A percentile compares a stretch with the other conserved stretches of the same genome.
These are phyloP conservation scores for Oryza nivara DNA, from an alignment of 176 grass and related monocot species.

Conservation along the genomic window DNA sequence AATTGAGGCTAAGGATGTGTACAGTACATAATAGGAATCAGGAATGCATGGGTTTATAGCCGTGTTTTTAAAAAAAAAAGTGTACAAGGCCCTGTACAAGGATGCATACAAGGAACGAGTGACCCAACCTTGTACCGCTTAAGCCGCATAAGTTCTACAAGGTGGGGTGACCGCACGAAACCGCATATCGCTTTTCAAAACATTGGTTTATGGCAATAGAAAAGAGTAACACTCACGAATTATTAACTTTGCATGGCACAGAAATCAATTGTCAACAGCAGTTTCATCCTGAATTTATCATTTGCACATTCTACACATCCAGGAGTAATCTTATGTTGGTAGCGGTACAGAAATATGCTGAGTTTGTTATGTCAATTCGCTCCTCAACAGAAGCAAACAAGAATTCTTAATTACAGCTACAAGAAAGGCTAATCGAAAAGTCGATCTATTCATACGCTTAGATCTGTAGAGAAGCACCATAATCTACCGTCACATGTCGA, in stretches of 20 bases:
- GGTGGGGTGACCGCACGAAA: too few relatives aligned
- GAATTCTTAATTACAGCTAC: neutral
- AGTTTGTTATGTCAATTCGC: neutral
- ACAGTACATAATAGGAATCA: neutral
- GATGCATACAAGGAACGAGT: too few relatives aligned
- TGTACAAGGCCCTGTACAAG: too few relatives aligned
- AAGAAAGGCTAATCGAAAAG: neutral
- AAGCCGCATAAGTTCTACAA: too few relatives aligned
- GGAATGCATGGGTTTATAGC: neutral
- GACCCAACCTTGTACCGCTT: too few relatives aligned
- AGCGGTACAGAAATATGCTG: neutral
- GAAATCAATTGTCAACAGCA: neutral
- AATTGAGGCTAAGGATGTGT: neutral
- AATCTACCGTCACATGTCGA: neutral
- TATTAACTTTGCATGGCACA: neutral
- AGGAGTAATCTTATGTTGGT: neutral
- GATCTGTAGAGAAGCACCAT: constrained; percentile 1
- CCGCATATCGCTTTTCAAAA: too few relatives aligned
- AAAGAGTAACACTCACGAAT: neutral
- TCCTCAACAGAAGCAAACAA: neutral
- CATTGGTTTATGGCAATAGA: neutral
- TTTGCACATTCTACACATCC: neutral
- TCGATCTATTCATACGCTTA: neutral
- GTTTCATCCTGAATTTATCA: neutral
- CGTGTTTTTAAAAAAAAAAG: too few relatives aligned